Conservation (phyloP, 441 rosid genomes). For the Populus trichocarpa region DNA sequence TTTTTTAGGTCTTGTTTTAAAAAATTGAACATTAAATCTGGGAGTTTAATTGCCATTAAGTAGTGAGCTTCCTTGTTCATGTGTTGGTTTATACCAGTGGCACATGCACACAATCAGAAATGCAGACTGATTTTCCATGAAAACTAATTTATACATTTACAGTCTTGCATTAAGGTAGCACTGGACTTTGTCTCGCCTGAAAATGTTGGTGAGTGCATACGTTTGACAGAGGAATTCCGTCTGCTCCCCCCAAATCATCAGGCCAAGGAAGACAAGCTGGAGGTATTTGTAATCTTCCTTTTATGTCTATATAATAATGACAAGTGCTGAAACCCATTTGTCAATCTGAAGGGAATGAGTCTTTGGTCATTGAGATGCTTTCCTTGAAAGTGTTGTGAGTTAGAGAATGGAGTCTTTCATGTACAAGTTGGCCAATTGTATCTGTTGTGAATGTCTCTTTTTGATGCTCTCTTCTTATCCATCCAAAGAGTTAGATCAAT, state of each 20-base stretch:
- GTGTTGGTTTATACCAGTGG: not conserved
- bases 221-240: conserved; percentile 24
- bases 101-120: not conserved
- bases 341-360: not conserved
- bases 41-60: not conserved
- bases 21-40: not conserved
- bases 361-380: not conserved
- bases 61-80: not conserved
- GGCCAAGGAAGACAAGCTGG: conserved; percentile 21
- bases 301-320: not conserved
- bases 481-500: not conserved
- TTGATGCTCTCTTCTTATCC: not conserved
- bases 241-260: conserved; percentile 17
- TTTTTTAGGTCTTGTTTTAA: not conserved
- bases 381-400: not conserved
- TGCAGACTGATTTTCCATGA: not conserved
- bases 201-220: conserved; percentile 22
- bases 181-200: conserved; percentile 26
- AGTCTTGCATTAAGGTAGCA: conserved; percentile 26
- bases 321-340: not conserved
- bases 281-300: conserved; percentile 6
- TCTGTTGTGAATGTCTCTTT: not conserved
- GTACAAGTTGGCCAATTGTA: not conserved
- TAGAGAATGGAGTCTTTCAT: not conserved
- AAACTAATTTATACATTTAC: not conserved